Evolutionary conservation across 169 alveolate species (phyloP), one percentile per base, ranked within the genome.

Genomic region (Plasmodium vivax): DNA sequence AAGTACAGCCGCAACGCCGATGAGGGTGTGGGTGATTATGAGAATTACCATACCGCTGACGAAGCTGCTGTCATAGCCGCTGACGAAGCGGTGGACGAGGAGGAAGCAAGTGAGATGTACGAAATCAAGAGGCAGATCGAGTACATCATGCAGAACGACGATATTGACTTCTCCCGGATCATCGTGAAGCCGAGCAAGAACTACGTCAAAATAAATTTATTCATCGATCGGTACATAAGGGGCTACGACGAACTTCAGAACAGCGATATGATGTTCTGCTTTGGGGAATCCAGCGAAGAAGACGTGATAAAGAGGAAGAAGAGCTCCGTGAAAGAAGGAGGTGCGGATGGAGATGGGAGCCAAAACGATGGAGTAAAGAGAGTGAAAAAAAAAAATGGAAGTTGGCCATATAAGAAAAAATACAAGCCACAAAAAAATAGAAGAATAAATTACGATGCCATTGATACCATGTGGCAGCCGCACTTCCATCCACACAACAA

Each of bases 401-500:
- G 9, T n/a, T 30, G 30, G 2, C 10, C 82, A 38, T 77, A 45
- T 16, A 74, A 77, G 80, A 87, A 87, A 77, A 77, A 79, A 87
- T 0, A n/a, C 8, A 87, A 56, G 62, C 93, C 51, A 23, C 85
- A 51, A 4, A 87, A 87, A 56, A 87, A 77, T 87, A 47, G 93
- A 32, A 45, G 19, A 75, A 94, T 96, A 12, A 96, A 92, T 83
- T 88, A 88, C 12, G 94, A 92, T 30, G 96, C 96, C 0, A 45
- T 96, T 2, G 97, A 96, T 73, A 94, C 96, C 8, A 87, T 96
- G 87, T 96, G 97, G 97, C 97, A 93, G 36, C 97, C 97, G 1
- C 97, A 96, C 72, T 96, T 96, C 62, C 97, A 96, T 54, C 97
- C 97, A 7, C 97, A 96, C 47, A 96, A 96, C 62, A 95, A 96